Evolutionary conservation across 306 rosid species (phyloP), one percentile per base, ranked within the genome.

Genomic region (Quercus berberidifolia): DNA sequence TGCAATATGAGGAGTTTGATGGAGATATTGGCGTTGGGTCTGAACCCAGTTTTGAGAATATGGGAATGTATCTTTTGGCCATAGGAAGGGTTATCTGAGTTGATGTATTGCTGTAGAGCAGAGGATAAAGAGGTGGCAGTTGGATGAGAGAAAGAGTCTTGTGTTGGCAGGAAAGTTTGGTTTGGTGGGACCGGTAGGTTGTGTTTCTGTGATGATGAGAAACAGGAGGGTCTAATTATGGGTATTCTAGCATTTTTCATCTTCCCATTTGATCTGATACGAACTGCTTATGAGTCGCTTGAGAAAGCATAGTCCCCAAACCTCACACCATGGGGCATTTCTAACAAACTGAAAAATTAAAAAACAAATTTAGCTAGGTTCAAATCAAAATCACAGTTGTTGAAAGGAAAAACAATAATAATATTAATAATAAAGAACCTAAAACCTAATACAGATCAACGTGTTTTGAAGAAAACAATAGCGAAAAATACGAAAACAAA

Each of bases 21-120:
- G 78, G 92, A 90, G 84, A 95, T 78, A 74, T 88, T 95, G 30
- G 82, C 84, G 75, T 87, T 93, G 74, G 93, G 96, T 68, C 78
- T 78, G 56, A 88, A 88, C 75, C 99, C 99, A 73, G 95, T 46
- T 91, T 95, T 95, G 19, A 95, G 86, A 79, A 95, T 86, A 23
- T 74, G 86, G 82, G 94, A 56, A 80, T 92, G 99, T 62, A 95
- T 83, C 81, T 76, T 90, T 85, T 83, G 96, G 81, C 99, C 99
- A 30, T n/a, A 78, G 30, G 84, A 85, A 77, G 99, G 92, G 74
- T 73, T 62, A 28, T 88, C 94, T 43, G 99, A 95, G 69, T 89
- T 86, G 82, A 95, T 95, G 87, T 84, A 82, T 31, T 76, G 83
- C 71, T 92, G 98, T 59, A 95, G 80, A 69, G 90, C 68, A 28